A percentile compares a stretch with the other conserved stretches of the same genome.
phyloP scores from a whole-genome alignment of 257 asterid genomes.

The Ehretia macrophylla region DNA sequence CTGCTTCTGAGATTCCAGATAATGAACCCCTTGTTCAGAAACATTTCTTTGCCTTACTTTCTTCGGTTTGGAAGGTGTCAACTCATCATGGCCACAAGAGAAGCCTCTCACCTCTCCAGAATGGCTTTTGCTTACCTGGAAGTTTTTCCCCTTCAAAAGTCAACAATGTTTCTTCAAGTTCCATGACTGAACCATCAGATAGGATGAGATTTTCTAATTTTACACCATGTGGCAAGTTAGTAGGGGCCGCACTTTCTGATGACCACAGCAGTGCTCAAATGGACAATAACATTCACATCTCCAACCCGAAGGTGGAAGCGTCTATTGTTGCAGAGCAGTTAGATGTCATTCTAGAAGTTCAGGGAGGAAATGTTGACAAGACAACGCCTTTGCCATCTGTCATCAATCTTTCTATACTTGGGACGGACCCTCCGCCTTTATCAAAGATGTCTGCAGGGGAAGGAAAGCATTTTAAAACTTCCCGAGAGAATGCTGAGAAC shows the following conservation, averaged over 20 bases:
- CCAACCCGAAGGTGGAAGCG: conserved; percentile 37
- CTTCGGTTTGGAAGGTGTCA: conserved; percentile 61
- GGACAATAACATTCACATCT: conserved; percentile 21
- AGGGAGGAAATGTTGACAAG: conserved; percentile 28
- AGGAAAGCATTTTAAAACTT: conserved; percentile 39
- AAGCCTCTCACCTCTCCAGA: conserved; percentile 26
- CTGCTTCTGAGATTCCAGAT: conserved; percentile 66
- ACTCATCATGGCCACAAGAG: conserved; percentile 29
- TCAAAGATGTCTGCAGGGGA: conserved; percentile 26
- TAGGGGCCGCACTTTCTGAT: conserved; percentile 56
- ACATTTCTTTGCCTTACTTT: conserved; percentile 73
- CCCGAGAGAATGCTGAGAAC: conserved; percentile 37
- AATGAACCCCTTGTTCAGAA: conserved; percentile 72
- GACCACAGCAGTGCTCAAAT: conserved; percentile 22
- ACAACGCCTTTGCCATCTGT: conserved; percentile 44
- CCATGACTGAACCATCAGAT: conserved; percentile 26
- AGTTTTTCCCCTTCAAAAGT: conserved; percentile 22
- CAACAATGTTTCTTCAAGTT: conserved; percentile 21
- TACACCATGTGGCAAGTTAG: conserved; percentile 62
- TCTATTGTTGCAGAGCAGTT: conserved; percentile 43
- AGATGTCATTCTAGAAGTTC: conserved; percentile 60
- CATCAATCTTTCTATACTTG: conserved; percentile 47
- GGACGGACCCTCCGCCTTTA: conserved; percentile 37
- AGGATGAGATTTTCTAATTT: conserved; percentile 53
- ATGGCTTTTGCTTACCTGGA: conserved; percentile 45